Conservation (phyloP, 2,329 filamentous ascomycete species). For the Fusarium haematococcum region DNA sequence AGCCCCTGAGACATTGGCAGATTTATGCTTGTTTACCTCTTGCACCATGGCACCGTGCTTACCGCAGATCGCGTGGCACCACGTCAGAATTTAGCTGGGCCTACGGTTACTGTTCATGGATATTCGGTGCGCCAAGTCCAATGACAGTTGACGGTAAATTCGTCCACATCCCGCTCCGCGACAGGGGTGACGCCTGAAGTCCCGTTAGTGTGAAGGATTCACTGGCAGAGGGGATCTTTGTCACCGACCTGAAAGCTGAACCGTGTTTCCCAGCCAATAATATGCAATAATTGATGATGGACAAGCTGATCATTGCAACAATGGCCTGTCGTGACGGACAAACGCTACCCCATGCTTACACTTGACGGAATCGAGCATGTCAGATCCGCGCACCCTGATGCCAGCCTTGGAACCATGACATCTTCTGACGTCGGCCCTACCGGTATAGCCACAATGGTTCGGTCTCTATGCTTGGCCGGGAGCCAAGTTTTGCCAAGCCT, state of each 20-base stretch:
- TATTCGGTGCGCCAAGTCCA: not conserved
- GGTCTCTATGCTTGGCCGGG: not conserved
- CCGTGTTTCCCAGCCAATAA: not conserved
- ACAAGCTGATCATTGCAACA: not conserved
- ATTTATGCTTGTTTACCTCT: slow-evolving; percentile 4
- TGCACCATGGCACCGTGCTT: not conserved
- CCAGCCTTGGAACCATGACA: not conserved
- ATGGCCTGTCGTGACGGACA: not conserved
- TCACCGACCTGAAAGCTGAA: not conserved
- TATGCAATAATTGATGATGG: not conserved
- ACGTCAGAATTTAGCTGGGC: not conserved
- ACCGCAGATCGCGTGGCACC: not conserved
- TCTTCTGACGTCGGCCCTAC: not conserved
- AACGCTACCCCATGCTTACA: not conserved
- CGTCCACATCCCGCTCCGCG: not conserved
- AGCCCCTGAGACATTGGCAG: not conserved
- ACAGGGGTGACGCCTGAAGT: not conserved
- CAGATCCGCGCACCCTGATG: not conserved
- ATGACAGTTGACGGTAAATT: not conserved
- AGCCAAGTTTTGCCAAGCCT: not conserved
- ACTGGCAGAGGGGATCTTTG: not conserved
- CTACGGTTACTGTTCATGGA: not conserved
- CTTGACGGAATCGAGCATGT: not conserved
- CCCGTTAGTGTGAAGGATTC: not conserved
- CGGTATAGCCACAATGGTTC: not conserved